Conservation (phyloP, 192 early-diverging fungal species). For the Backusella australiensis region DNA sequence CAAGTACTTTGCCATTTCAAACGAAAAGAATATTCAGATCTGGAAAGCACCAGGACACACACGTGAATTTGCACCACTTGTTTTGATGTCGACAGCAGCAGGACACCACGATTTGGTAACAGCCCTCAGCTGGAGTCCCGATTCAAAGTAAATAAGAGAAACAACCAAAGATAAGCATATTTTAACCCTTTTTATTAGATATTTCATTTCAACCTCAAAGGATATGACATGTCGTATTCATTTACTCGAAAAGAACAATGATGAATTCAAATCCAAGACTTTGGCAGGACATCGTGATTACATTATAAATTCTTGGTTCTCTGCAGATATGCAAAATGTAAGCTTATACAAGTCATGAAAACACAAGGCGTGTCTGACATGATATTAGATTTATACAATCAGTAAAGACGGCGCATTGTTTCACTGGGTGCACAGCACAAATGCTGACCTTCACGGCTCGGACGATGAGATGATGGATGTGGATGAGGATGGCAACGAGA, state of each 20-base stretch:
- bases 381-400: conserved; percentile 72
- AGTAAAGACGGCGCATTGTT: conserved; percentile 89
- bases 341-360: conserved; percentile 1
- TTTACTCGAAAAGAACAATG: conserved; percentile 60
- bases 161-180: background rate
- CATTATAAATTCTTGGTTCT: conserved; percentile 85
- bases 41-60: conserved; percentile 93
- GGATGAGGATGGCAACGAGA: conserved; percentile 41
- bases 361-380: background rate
- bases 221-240: conserved; percentile 84
- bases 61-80: conserved; percentile 91
- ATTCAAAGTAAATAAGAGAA: conserved; percentile 62
- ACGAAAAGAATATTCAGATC: conserved; percentile 82
- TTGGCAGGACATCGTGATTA: conserved; percentile 84
- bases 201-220: conserved; percentile 59
- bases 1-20: conserved; percentile 80
- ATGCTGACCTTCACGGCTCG: conserved; percentile 42
- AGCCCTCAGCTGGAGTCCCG: conserved; percentile 80
- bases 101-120: conserved; percentile 89
- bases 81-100: conserved; percentile 73
- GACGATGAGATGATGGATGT: conserved; percentile 59
- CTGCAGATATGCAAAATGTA: conserved; percentile 53
- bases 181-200: conserved; percentile 22
- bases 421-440: conserved; percentile 61
- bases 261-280: conserved; percentile 69